Evolutionary conservation across 176 grass and related monocot species (phyloP), one percentile per base, ranked within the genome.

Genomic region (Rhynchospora pubera): DNA sequence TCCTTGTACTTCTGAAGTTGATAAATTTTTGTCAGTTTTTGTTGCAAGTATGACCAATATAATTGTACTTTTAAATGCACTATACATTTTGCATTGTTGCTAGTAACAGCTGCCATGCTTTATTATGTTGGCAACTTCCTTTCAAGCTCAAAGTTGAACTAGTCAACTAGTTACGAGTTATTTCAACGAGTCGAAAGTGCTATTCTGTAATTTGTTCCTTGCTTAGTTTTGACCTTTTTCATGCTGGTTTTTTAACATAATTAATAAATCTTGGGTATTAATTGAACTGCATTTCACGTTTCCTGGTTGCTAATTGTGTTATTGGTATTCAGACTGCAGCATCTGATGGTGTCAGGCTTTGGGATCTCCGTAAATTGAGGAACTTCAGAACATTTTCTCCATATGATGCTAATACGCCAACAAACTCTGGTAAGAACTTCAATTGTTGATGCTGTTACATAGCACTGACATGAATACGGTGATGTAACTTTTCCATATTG

Each of bases 321-420:
- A 32, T 22, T 77, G 21, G 65, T 30, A 47, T 82, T 11, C 84
- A 99, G 97, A 99, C 97, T 85, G 97, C 97, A 14, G 97, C 93
- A 82, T 82, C 77, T 78, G 97, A 99, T 93, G 97, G 97, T 68
- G 97, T 99, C 48, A 99, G 94, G 86, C 93, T 99, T 87, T 99
- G 97, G 97, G 97, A 99, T 93, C 93, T 99, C 84, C 88, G 97
- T 48, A 99, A 99, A 79, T 86, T 99, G 55, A 99, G 86, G 84
- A 99, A 99, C 65, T 99, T 99, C 57, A 96, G 97, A 89, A 91
- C 93, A 13, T 96, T 99, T 67, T 85, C 93, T 79, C 97, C 89
- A 8, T 99, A 99, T 87, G 93, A 99, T 86, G 69, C 91, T 39
- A 84, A 93, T 28, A 96, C 87, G 13, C 93, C 97, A 43, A 99